Evolutionary conservation across 1,284 basidiomycete genomes (phyloP), one percentile per base, ranked within the genome.

Genomic region (Flammula alnicola): DNA sequence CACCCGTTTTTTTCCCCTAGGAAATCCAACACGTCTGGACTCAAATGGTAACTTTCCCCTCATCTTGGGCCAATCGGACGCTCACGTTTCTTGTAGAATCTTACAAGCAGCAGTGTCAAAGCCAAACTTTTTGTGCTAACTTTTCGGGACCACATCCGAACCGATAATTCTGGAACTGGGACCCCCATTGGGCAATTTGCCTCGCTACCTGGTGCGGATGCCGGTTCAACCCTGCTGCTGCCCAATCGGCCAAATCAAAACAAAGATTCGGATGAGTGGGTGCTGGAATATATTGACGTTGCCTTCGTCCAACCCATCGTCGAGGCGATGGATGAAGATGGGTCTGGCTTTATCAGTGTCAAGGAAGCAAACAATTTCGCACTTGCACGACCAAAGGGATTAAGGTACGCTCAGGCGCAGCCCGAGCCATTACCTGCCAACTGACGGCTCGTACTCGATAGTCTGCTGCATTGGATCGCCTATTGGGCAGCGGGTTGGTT

Each of bases 241-340:
- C 39, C 49, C 12, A 5, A 20, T 14, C 35, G 32, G n/a, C 9
- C 23, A 16, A 5, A 14, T 22, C 16, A 19, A 30, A 23, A 20
- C 2, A 17, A 29, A 3, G 20, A 47, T 22, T 5, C 30, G 8
- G 71, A 74, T 47, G 55, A 56, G 1, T 77, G 74, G 75, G 66
- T 72, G 0, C 58, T 76, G 7, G 58, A 66, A 12, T 71, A 67
- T 49, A 66, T 76, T 45, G 69, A 65, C 27, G 58, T 73, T 5
- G 54, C 63, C 10, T 65, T 68, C 12, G 51, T 75, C 14, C 73
- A 70, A 39, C 65, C 70, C 0, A 69, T 76, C 44, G 55, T 70
- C 16, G 75, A 76, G 47, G 70, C 73, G 0, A 67, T 76, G 38
- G 75, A 76, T 42, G 70, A 73, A 27, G 74, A 77, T 31, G 69